Base-by-base conservation (phyloP, 2,329 filamentous ascomycete genomes). In the Cylindrodendrum hubeiense region DNA sequence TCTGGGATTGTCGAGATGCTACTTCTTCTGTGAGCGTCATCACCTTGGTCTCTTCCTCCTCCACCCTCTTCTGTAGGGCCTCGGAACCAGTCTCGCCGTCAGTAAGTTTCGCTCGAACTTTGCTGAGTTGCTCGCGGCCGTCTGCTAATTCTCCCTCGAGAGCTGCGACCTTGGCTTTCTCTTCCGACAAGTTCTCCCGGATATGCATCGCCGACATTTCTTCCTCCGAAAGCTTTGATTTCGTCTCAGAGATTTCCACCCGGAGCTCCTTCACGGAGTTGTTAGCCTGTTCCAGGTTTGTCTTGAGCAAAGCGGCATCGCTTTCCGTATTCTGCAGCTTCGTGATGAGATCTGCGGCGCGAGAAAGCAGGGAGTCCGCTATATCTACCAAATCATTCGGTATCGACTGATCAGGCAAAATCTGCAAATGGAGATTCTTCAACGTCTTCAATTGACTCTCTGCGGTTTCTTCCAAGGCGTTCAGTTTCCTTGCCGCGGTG, bases 51-150 rank as follows among this genome's bases (percentile, higher is more conserved):
- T 97, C 93, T 73, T 94, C 91, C 62, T 93, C 92, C 44, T 91
- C 89, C 4, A 97, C 85, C 59, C 90, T 88, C 78, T 91, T 91
- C 60, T 92, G 90, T 59, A 97, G 81, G 28, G 89, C 90, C 78
- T 95, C 93, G 0, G 93, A 94, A 5, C 94, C 94, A 3, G 90
- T 94, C 78, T 96, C 93, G 17, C 93, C 94, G 68, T 95, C 92
- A 1, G 92, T 89, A 75, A 97, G 90, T 77, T 91, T 92, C 17
- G 84, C 83, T 61, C 93, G 89, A 22, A 97, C 82, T 28, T 87
- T 83, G 62, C 86, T 87, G 22, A 97, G 84, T 71, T 96, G 91
- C 15, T 86, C 82, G 41, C 92, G 89, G 65, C 92, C 89, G 60
- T 92, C 89, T 2, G 86, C 83, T 3, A 90, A 77, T 71, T 91